Evolutionary conservation across 179 eudicot species (phyloP).

Genomic region (Beta macrorhiza): DNA sequence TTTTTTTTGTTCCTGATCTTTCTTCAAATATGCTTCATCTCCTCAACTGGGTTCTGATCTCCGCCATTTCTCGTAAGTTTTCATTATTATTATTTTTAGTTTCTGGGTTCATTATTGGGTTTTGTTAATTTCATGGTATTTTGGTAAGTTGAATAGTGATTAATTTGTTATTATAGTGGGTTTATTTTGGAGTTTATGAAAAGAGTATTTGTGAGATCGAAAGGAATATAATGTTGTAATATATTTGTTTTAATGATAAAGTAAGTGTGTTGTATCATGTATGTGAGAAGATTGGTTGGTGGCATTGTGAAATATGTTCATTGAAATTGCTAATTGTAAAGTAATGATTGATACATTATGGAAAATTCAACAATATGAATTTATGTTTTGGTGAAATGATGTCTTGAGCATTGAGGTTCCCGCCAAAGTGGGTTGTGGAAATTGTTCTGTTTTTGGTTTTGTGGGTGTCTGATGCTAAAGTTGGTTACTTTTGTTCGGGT

Average conservation of each 20-base stretch:
- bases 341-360: not conserved
- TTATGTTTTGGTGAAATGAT: not conserved
- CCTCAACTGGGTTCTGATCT: not conserved
- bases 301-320: not conserved
- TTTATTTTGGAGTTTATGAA: not conserved
- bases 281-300: not conserved
- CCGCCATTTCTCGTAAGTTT: constrained; percentile 7
- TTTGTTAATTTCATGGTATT: not conserved
- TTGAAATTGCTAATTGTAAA: not conserved
- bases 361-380: not conserved
- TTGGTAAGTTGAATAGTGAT: not conserved
- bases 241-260: not conserved
- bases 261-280: not conserved
- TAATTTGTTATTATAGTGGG: not conserved
- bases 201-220: not conserved
- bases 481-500: not conserved
- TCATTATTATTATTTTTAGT: not conserved
- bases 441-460: not conserved
- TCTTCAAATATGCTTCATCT: not conserved
- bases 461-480: not conserved
- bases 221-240: not conserved
- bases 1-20: not conserved
- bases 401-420: not conserved
- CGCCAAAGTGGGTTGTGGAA: not conserved
- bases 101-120: not conserved